Base-by-base conservation (phyloP, 208 protist species). In the Histomonas meleagridis region DNA sequence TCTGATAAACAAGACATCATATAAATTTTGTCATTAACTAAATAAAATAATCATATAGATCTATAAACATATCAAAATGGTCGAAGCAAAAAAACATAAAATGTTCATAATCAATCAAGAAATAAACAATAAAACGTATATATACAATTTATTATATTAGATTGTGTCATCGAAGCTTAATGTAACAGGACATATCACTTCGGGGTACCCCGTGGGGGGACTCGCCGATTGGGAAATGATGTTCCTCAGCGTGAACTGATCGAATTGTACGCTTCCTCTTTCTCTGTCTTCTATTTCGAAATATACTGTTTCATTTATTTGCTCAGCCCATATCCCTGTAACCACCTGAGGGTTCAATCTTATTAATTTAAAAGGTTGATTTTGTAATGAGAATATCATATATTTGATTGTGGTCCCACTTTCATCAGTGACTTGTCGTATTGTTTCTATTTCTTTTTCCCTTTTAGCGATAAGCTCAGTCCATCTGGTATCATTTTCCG, bases 251-350 rank as follows among this genome's bases (percentile, higher is more conserved):
- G 46, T n/a, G 76, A 86, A 86, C 43, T 26, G n/a, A 86, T 86
- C 76, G 46, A 86, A 86, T 48, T 86, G 76, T 10, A 86, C 38
- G 16, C 76, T 86, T 86, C 40, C 40, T 55, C 76, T 86, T 55
- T 86, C 76, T 55, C 76, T 86, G 18, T 86, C 76, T 2, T 43
- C 28, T 46, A 14, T 51, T 55, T 86, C 76, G 23, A 86, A 1
- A 38, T 57, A 86, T 0, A 86, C 76, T 86, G 76, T 86, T 55
- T 86, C 76, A 21, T 46, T 55, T 23, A 86, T 43, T 55, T 86
- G 40, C 2, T 48, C 46, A 5, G 76, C 76, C 76, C 76, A 86
- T 21, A 86, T 86, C 38, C 76, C 76, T 21, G 46, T 5, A 38
- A 86, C 76, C 1, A 55, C 7, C 38, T 86, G 46, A 16, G 18